Evolutionary conservation across 73 alveolate species (phyloP), one percentile per base, ranked within the genome.

Genomic region (Paramecium sexaurelia): DNA sequence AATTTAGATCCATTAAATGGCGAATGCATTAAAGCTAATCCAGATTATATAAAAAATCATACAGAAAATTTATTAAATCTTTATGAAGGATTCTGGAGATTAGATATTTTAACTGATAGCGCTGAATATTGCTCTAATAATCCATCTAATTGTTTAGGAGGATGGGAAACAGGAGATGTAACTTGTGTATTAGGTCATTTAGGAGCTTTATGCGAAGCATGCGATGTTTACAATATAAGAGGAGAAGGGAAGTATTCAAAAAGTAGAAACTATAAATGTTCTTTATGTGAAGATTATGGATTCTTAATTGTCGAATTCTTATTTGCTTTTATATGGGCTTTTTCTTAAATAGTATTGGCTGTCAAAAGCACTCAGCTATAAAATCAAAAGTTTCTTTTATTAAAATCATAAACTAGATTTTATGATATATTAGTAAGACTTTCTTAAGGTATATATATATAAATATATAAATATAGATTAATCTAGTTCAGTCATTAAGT

Each of bases 131-230:
- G 93, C 20, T 57, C 24, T 35, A 86, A 61, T 22, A 17, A 20
- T 7, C 26, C 43, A 8, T 37, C 69, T 27, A 87, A 87, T 87
- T 87, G 93, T 67, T 37, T 37, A 24, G 93, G 93, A 11, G 93
- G 93, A 3, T 87, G 85, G 87, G 45, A 19, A 15, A 39, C 90
- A 11, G 93, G 93, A 33, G 90, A 68, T 45, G 6, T 6, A 7
- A 37, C 89, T 2, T 87, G 93, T 19, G 1, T 56, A 0, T 33
- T 17, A 17, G 93, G 93, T 24, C 90, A 87, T 40, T 5, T 87
- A 11, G 93, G 93, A 6, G 93, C 93, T 22, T 37, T 87, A 39
- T 87, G 93, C 11, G 93, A 87, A 26, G 73, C 39, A 19, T 87
- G 93, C 41, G 93, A 87, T 43, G 69, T 87, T 10, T 55, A 43